Evolutionary conservation across 352 stramenopile genomes (phyloP), one percentile per base, ranked within the genome.

Genomic region (Globisporangium camurandrum): DNA sequence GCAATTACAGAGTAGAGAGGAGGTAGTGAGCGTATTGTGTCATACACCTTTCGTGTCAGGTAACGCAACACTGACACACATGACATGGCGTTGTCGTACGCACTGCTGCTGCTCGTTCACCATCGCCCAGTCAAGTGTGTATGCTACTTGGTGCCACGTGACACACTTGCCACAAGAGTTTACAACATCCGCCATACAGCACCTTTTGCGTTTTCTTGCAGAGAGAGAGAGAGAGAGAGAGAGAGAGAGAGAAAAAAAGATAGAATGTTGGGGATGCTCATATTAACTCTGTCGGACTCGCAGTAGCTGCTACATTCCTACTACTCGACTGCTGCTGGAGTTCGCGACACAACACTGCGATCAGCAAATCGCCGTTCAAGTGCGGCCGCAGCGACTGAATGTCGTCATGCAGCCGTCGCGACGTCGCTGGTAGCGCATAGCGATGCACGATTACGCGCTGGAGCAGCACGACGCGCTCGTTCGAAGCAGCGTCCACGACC

Each of bases 291-390:
- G 30, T 34, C 8, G 9, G 1, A 20, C 14, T 3, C 19, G 12
- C 12, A 3, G 20, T 23, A 17, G 20, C 39, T 30, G 0, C 39
- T 19, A 23, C 17, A 17, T 5, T 20, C 14, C 31, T 37, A 37
- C 10, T 9, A 37, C 2, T 16, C 20, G 24, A 28, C n/a, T 33
- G 26, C 42, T 17, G n/a, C 47, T 46, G 36, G 23, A 55, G 39
- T 30, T 55, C 49, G 12, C 49, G 22, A 54, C 71, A 82, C 17
- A 83, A 34, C n/a, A 79, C 63, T 39, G 70, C 68, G 57, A 79
- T 79, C 48, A 75, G 61, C 40, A 84, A 47, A 49, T 84, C 71
- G 39, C 71, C 71, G 39, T 84, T 84, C 49, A 80, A 53, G 53
- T 66, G 68, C 16, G 71, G 51, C 10, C 71, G 28, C 30, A 67